These are phyloP conservation scores for Streptanthus diversifolius DNA, from an alignment of 345 rosid species.

Conservation along the genomic window DNA sequence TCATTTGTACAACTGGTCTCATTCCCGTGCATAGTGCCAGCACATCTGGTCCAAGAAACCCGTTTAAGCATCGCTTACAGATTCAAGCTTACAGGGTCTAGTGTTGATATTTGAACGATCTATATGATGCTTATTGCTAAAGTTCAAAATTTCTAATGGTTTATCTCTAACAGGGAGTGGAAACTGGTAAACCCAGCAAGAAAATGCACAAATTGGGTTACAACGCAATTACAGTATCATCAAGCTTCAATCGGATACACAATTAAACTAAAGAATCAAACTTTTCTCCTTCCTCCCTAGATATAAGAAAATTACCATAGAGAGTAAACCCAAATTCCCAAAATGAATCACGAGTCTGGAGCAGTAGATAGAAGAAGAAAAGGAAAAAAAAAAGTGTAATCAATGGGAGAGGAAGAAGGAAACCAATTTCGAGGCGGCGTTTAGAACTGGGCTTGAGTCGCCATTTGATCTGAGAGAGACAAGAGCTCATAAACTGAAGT, in stretches of 20 bases:
- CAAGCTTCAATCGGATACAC: not conserved
- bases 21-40: slow-evolving; percentile 67
- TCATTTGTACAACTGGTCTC: slow-evolving; percentile 93
- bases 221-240: not conserved
- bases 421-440: slow-evolving; percentile 75
- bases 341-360: not conserved
- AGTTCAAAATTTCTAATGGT: not conserved
- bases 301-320: not conserved
- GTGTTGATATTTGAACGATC: not conserved
- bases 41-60: slow-evolving; percentile 51
- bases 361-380: not conserved
- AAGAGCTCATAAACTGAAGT: slow-evolving; percentile 43
- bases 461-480: slow-evolving; percentile 65
- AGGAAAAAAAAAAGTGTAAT: not conserved
- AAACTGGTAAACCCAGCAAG: slow-evolving; percentile 7
- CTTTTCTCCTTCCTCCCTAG: not conserved
- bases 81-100: not conserved
- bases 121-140: not conserved
- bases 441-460: slow-evolving; percentile 55
- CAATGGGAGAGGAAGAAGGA: not conserved
- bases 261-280: not conserved
- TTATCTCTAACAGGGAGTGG: not conserved
- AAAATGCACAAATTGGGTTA: not conserved
- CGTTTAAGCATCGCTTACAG: not conserved
- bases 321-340: not conserved